Evolutionary conservation across 768 basidiomycete species (phyloP).

Genomic region (Hygrocybe punicea): DNA sequence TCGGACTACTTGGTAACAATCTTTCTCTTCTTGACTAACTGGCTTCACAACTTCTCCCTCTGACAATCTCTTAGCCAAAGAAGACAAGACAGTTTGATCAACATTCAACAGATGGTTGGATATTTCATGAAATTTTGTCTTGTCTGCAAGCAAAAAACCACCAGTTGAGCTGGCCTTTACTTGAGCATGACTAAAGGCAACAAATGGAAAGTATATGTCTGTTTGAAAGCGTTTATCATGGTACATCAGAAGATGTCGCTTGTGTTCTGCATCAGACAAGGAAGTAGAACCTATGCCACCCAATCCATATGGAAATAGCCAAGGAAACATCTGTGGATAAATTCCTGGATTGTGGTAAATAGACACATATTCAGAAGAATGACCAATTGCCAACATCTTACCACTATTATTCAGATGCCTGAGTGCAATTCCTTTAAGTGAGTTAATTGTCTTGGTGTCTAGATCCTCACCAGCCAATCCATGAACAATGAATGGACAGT

Average conservation of each 20-base stretch:
- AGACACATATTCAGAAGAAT: constrained; percentile 13
- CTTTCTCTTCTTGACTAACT: constrained; percentile 30
- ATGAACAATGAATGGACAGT: constrained; percentile 39
- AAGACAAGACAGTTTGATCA: constrained; percentile 18
- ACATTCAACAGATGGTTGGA: constrained; percentile 17
- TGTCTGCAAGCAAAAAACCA: constrained; percentile 28
- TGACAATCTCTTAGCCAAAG: constrained; percentile 19
- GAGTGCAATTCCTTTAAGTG: constrained; percentile 21
- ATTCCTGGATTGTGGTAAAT: constrained; percentile 24
- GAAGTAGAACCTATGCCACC: constrained; percentile 13
- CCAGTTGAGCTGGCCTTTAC: constrained; percentile 27
- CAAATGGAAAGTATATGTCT: constrained; percentile 36
- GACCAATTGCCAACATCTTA: constrained; percentile 21
- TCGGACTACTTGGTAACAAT: constrained; percentile 32
- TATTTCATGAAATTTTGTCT: constrained; percentile 25
- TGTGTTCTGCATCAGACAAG: constrained; percentile 22
- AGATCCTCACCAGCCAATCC: constrained; percentile 30
- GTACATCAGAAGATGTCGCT: constrained; percentile 32
- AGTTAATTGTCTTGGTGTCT: constrained; percentile 11
- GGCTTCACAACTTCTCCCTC: constrained; percentile 25
- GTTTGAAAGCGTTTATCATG: constrained; percentile 39
- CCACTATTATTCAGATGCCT: constrained; percentile 16
- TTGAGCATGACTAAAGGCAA: constrained; percentile 42
- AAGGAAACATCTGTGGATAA: constrained; percentile 34
- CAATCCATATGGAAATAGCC: constrained; percentile 34